Evolutionary conservation across 2,329 filamentous ascomycete species (phyloP), one percentile per base, ranked within the genome.

Genomic region (Alternaria sp.): DNA sequence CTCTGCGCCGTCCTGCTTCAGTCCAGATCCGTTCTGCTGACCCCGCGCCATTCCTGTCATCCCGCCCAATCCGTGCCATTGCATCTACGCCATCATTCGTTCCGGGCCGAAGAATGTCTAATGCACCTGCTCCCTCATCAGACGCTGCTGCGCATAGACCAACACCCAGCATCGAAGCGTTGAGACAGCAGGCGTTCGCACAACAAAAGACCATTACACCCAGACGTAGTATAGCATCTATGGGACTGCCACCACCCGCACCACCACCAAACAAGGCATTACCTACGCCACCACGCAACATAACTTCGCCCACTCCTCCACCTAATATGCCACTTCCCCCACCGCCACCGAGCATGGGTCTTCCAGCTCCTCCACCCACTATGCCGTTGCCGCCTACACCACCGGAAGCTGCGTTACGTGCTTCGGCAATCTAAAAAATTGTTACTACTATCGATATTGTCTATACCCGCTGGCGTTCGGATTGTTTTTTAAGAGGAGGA

Each of bases 241-340:
- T 81, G 14, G 74, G 76, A 1, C 67, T 84, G 3, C 81, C 81
- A 3, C 82, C 82, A 7, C 82, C 81, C 4, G 80, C 79, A 5
- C 82, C 82, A 4, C 82, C 82, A 22, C 82, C 82, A 56, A 76
- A 72, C 12, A 79, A 80, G 66, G 81, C 82, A n/a, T 65, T 83
- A 22, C 82, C 82, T n/a, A 62, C 73, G 11, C 76, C 76, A 38
- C 79, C 79, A 7, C 69, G 69, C 11, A 65, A 61, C 44, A 49
- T 62, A 28, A 51, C 59, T 10, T 53, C 59, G 12, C 59, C 62
- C 6, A 60, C 53, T 22, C 66, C 60, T 10, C 65, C 68, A 16
- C 65, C 66, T 4, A 63, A 45, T 8, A 63, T 65, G 60, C 62
- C 66, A 30, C 64, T 66, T 4, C 69, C 66, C 10, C 40, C 56